A percentile compares a stretch with the other conserved stretches of the same genome.
Evolutionary conservation across 345 rosid genomes (phyloP).

Genomic region (Salix brachista): DNA sequence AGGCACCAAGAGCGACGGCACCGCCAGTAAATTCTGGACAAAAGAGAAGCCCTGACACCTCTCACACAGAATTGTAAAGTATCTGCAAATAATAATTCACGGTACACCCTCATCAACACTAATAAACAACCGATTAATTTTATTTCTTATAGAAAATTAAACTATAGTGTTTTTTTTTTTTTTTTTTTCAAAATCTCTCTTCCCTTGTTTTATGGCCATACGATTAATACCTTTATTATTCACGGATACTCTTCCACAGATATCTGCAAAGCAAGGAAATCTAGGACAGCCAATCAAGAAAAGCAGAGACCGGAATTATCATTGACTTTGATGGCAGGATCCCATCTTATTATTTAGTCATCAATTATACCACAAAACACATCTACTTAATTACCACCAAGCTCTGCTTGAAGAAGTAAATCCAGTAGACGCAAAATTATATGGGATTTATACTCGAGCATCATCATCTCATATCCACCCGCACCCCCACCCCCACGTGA

Average conservation of each 20-base stretch:
- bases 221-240: neutral
- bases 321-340: constrained; percentile 12
- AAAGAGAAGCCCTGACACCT: too few relatives aligned
- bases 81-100: too few relatives aligned
- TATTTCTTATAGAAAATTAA: too few relatives aligned
- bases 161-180: neutral
- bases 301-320: neutral
- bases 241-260: neutral
- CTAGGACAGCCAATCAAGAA: constrained; percentile 21
- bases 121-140: too few relatives aligned
- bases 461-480: neutral
- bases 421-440: neutral
- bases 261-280: constrained; percentile 10
- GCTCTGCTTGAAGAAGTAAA: neutral
- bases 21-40: too few relatives aligned
- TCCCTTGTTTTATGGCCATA: neutral
- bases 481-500: neutral
- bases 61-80: too few relatives aligned
- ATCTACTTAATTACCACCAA: neutral
- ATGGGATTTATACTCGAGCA: neutral
- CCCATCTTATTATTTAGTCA: constrained; percentile 4
- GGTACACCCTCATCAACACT: too few relatives aligned
- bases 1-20: too few relatives aligned
- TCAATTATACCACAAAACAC: neutral
- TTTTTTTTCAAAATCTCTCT: neutral